These are phyloP conservation scores for Chlamydomonas incerta DNA, from an alignment of 139 green algal genomes.

Conservation along the genomic window DNA sequence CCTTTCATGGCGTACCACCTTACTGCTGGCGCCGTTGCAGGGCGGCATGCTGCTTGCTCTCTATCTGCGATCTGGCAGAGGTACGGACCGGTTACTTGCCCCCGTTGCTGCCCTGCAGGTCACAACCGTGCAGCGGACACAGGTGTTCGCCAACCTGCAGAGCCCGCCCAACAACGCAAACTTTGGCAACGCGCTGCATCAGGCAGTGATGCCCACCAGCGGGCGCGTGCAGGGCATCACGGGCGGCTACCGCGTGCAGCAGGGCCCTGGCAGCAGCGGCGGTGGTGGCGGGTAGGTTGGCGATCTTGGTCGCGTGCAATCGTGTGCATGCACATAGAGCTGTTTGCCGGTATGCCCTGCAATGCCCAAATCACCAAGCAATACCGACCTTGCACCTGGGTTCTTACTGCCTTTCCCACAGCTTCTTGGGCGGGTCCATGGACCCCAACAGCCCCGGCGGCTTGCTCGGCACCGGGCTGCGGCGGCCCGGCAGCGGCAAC, in stretches of 20 bases:
- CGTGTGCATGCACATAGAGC: no score
- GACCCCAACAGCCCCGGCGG: conserved; percentile 13
- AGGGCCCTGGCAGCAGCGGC: background rate
- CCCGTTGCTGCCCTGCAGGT: conserved; percentile 14
- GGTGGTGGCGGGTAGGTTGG: background rate
- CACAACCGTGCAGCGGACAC: conserved; percentile 54
- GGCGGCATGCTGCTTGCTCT: no score
- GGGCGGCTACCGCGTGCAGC: conserved; percentile 18
- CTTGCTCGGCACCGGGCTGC: background rate
- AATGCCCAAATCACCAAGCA: background rate
- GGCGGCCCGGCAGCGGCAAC: background rate
- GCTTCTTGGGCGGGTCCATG: conserved; percentile 25
- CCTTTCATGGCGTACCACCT: no score
- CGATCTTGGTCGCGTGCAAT: background rate
- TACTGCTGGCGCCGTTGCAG: no score
- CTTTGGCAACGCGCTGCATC: background rate
- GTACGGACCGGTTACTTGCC: no score
- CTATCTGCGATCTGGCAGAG: no score
- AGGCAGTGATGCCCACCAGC: background rate
- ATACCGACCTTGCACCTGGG: background rate
- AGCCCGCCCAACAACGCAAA: conserved; percentile 12
- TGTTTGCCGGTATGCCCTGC: no score
- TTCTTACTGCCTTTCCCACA: background rate
- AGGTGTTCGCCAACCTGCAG: conserved; percentile 42
- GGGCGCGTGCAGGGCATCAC: conserved; percentile 34